These are phyloP conservation scores for Paramecium sonneborni DNA, from an alignment of 73 alveolate species.

Conservation along the genomic window DNA sequence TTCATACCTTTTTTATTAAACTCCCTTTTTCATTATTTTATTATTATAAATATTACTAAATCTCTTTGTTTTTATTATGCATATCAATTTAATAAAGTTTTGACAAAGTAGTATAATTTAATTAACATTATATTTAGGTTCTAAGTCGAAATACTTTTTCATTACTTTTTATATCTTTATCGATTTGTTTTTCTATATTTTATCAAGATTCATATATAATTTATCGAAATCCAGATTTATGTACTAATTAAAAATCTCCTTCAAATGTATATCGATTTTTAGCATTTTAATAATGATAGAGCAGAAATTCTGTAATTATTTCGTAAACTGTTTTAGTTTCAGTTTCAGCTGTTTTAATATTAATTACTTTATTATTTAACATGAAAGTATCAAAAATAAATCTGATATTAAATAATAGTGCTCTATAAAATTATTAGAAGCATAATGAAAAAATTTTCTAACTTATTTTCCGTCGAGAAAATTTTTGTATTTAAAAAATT, in stretches of 20 bases:
- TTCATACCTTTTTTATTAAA: not conserved
- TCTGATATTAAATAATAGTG: not conserved
- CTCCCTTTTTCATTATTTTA: not conserved
- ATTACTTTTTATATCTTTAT: not conserved
- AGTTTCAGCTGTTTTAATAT: not conserved
- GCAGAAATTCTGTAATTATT: not conserved
- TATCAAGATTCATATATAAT: not conserved
- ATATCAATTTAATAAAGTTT: not conserved
- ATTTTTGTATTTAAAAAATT: not conserved
- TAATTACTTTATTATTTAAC: not conserved
- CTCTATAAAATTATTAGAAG: not conserved
- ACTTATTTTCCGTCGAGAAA: not conserved
- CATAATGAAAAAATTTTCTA: not conserved
- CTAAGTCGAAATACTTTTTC: not conserved
- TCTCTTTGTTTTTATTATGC: slow-evolving; percentile 21
- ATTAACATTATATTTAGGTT: not conserved
- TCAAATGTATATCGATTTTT: not conserved
- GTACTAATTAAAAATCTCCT: not conserved
- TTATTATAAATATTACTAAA: not conserved
- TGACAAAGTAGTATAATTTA: not conserved
- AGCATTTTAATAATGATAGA: not conserved
- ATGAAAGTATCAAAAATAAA: not conserved
- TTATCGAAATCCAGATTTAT: not conserved
- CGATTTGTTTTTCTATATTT: not conserved
- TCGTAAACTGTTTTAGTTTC: not conserved